A percentile compares a stretch with the other conserved stretches of the same genome.
Conservation (phyloP, 805 yeast species). For the Sugiyamaella marilandica region DNA sequence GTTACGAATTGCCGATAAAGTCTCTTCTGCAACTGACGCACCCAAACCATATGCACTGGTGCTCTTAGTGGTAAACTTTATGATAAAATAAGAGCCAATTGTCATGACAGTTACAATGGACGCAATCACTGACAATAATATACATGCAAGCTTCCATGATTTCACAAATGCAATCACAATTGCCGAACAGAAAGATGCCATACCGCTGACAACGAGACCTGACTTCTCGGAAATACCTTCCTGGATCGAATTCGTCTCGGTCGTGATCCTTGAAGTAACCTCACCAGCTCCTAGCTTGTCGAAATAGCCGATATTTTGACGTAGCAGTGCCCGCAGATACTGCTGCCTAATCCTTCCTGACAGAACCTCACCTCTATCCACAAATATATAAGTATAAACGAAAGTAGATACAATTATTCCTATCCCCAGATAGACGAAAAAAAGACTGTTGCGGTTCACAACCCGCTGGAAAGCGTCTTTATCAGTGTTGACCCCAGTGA, state of each 20-base stretch:
- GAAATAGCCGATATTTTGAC: conserved; percentile 40
- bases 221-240: conserved; percentile 41
- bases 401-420: conserved; percentile 32
- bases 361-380: conserved; percentile 38
- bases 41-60: conserved; percentile 29
- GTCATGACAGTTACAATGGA: conserved; percentile 30
- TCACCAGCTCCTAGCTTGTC: conserved; percentile 41
- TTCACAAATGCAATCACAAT: conserved; percentile 34
- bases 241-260: conserved; percentile 37
- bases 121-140: conserved; percentile 33
- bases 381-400: conserved; percentile 35
- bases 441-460: conserved; percentile 35
- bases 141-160: conserved; percentile 35
- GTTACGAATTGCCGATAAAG: conserved; percentile 37
- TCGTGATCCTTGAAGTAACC: conserved; percentile 39
- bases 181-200: conserved; percentile 37
- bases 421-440: conserved; percentile 38
- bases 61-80: conserved; percentile 25
- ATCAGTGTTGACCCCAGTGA: conserved; percentile 23
- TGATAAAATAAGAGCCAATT: conserved; percentile 29
- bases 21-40: conserved; percentile 40
- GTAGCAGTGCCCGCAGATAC: conserved; percentile 34
- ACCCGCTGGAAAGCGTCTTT: conserved; percentile 30
- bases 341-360: conserved; percentile 37
- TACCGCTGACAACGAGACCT: conserved; percentile 36